A percentile compares a stretch with the other conserved stretches of the same genome.
These are phyloP conservation scores for Striga hermonthica DNA, from an alignment of 305 asterid species.

Conservation along the genomic window DNA sequence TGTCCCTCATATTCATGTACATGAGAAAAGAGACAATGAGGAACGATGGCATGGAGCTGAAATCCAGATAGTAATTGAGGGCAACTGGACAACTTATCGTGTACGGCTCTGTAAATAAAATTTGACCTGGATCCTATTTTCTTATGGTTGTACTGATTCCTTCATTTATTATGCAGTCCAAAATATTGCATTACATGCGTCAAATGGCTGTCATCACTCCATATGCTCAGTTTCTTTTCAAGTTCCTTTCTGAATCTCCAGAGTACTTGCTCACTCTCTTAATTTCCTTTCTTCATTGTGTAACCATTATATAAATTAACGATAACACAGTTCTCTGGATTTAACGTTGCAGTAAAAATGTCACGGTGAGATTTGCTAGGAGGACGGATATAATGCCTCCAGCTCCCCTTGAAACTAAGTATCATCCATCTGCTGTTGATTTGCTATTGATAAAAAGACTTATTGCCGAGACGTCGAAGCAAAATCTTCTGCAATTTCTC, in stretches of 20 bases:
- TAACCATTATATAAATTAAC: slow-evolving; percentile 26
- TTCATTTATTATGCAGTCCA: slow-evolving; percentile 56
- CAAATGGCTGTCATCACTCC: slow-evolving; percentile 98
- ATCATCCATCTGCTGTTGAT: slow-evolving; percentile 95
- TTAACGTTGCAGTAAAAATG: slow-evolving; percentile 57
- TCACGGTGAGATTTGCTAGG: slow-evolving; percentile 62
- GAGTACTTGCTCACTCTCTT: slow-evolving; percentile 55
- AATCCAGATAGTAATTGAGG: slow-evolving; percentile 84
- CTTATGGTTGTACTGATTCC: slow-evolving; percentile 9
- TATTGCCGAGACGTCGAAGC: slow-evolving; percentile 74
- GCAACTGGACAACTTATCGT: slow-evolving; percentile 90
- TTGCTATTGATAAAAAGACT: slow-evolving; percentile 88
- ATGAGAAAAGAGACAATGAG: slow-evolving; percentile 59
- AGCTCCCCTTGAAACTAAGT: slow-evolving; percentile 84
- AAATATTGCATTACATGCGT: slow-evolving; percentile 89
- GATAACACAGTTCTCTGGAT: slow-evolving; percentile 26
- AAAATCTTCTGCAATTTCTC: slow-evolving; percentile 71
- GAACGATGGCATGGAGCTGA: slow-evolving; percentile 87
- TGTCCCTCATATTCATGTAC: slow-evolving; percentile 81
- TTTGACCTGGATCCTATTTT: slow-evolving; percentile 15
- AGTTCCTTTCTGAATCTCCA: slow-evolving; percentile 74
- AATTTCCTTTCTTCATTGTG: slow-evolving; percentile 24
- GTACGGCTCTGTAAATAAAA: slow-evolving; percentile 44
- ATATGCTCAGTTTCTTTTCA: slow-evolving; percentile 81
- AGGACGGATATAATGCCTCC: slow-evolving; percentile 95